Evolutionary conservation across 106 monocot genomes (phyloP), one percentile per base, ranked within the genome.

Genomic region (Dioscorea zingiberensis): DNA sequence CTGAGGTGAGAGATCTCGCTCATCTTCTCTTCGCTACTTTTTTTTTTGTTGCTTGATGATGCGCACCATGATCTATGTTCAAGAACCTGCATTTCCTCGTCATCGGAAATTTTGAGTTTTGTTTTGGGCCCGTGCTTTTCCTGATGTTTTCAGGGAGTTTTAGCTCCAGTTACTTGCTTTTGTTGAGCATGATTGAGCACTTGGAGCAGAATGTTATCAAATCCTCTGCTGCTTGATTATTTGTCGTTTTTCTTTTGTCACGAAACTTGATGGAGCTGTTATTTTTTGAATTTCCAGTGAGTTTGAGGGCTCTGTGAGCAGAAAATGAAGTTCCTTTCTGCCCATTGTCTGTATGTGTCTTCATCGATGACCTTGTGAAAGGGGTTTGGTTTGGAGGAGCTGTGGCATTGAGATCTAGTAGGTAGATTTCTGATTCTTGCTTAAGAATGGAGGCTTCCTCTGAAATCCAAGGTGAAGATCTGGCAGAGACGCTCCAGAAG

Each of bases 51-150:
- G 25, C 24, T 21, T 64, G 3, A 27, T 22, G 54, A 38, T 54
- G 28, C 54, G 23, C 21, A 21, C 12, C 38, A 16, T 14, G 60
- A 25, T 69, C 60, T 48, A 19, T 55, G 38, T 62, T 47, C 12
- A 24, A 13, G 47, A 14, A 44, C 49, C 71, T 51, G 44, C 77
- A 77, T 51, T 77, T 77, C 45, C 11, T 23, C 44, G 23, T 77
- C 58, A 21, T 57, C 7, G 48, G 21, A 27, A 48, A 48, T 26
- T 26, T 21, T 29, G 12, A 16, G 21, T 19, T 47, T 51, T 51
- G 19, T 13, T 51, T 16, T 16, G 15, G 51, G 19, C 4, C 15
- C 4, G 51, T 15, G 13, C 15, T 51, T 51, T 19, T 51, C 15
- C 4, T 51, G 8, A 49, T 7, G 4, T 51, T 51, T 19, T 51